Base-by-base conservation (phyloP, 768 basidiomycete species). In the Artomyces pyxidatus region DNA sequence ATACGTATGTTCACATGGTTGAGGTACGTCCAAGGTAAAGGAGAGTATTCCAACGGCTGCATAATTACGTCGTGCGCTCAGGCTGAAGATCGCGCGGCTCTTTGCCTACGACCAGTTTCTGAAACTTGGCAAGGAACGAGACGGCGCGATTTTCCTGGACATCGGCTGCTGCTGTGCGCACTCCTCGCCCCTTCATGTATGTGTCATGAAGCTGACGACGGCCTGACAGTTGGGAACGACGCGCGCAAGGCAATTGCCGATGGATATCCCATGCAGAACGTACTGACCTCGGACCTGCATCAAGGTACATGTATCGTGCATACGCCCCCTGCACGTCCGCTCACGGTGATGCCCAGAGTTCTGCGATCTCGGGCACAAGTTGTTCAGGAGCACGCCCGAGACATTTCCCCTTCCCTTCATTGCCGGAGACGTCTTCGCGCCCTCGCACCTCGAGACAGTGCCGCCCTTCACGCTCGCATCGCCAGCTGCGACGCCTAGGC, bases 351-450 rank as follows among this genome's bases (percentile, higher is more conserved):
- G 11, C 41, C n/a, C 48, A 83, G 81, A 65, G 9, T 78, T 79
- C 53, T 84, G 81, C 81, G 68, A 77, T 4, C 66, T 74, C 4
- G 83, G 83, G 1, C 81, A 85, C 52, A 67, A 75, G 38, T 67
- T 85, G 14, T 86, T 83, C 65, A 70, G 61, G 43, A 70, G 75
- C 3, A 77, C 68, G 0, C 71, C 74, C 0, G 64, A 72, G 32
- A 68, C 72, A 0, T 83, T 79, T 61, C 76, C 78, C 2, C 76
- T 70, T 0, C 60, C 66, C 0, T 85, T 85, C 58, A 46, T 85
- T 14, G 62, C 69, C 11, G 83, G 82, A 1, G 72, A 85, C 51
- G 68, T 63, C 0, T 73, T 85, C 41, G 71, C 81, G 50, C 62
- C 71, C 6, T 49, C 54, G 3, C 65, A 75, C 44, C 67, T 83